These are phyloP conservation scores for Maudiozyma saulgeensis DNA, from an alignment of 805 yeast species.

Conservation along the genomic window DNA sequence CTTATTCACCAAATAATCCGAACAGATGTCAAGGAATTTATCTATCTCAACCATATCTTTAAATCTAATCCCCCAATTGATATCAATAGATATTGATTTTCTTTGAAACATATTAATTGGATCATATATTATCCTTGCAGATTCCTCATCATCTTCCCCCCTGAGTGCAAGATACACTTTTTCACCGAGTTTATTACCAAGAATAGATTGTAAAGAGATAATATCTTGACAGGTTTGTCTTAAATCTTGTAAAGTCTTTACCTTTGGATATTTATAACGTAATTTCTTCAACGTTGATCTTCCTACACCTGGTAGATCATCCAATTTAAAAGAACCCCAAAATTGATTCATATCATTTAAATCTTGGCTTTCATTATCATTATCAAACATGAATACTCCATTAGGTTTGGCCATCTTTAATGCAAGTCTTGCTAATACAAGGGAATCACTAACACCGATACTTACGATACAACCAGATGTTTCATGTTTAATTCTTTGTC, in stretches of 20 bases:
- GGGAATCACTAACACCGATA: slow-evolving; percentile 67
- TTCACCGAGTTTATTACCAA: slow-evolving; percentile 66
- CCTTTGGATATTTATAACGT: slow-evolving; percentile 8
- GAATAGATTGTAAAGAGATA: slow-evolving; percentile 32
- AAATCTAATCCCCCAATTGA: slow-evolving; percentile 85
- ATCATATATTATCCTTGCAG: slow-evolving; percentile 40
- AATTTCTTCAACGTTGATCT: slow-evolving; percentile 40
- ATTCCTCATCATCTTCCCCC: slow-evolving; percentile 57
- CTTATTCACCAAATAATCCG: slow-evolving; percentile 43
- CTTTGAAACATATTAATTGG: slow-evolving; percentile 43
- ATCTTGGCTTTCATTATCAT: slow-evolving; percentile 8
- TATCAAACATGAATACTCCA: slow-evolving; percentile 36
- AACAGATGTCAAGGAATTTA: slow-evolving; percentile 46
- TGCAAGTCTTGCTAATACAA: slow-evolving; percentile 69
- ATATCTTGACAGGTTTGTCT: not conserved
- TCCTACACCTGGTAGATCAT: slow-evolving; percentile 58
- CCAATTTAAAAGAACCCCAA: slow-evolving; percentile 20
- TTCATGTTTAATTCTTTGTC: slow-evolving; percentile 34
- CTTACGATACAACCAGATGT: slow-evolving; percentile 62
- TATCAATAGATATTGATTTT: slow-evolving; percentile 77
- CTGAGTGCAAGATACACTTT: slow-evolving; percentile 50
- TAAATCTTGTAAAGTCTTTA: slow-evolving; percentile 31
- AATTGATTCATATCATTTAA: slow-evolving; percentile 25
- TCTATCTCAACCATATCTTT: slow-evolving; percentile 52
- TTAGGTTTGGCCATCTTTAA: slow-evolving; percentile 71